Evolutionary conservation across 2,329 filamentous ascomycete genomes (phyloP), one percentile per base, ranked within the genome.

Genomic region (Pezicula carpinea): DNA sequence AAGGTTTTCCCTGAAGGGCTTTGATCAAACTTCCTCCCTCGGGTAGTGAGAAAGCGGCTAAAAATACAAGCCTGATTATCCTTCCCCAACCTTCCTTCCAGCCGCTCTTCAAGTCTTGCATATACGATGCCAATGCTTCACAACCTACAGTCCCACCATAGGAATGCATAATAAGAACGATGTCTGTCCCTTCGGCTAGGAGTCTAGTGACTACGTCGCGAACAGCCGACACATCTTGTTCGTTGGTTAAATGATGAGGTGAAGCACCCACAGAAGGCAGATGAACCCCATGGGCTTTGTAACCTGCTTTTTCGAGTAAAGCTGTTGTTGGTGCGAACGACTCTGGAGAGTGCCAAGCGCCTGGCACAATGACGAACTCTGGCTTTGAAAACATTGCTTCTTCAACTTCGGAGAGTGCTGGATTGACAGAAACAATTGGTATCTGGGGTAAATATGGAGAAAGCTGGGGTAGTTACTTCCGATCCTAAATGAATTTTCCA

Each of bases 101-200:
- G n/a, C 68, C 58, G 29, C 64, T 60, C 40, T 57, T 51, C 2
- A 48, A 19, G 10, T 48, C 43, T 18, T 50, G 44, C 5, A 56
- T 13, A 33, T 57, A 59, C 41, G 68, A 65, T 5, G 59, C 54
- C 6, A 69, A 51, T 4, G 63, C 64, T 48, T 68, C 63, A 5
- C 62, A 59, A 2, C 59, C 62, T 0, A 66, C 51, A 0, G 67
- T 56, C 8, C 67, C 68, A 2, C 66, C 63, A 55, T 70, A 72
- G 15, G 65, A 69, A 43, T 73, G 69, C 11, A 60, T 57, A 14
- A 69, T 33, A 5, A 71, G 51, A 0, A 72, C 50, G 5, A 71
- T 63, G 19, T 71, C 64, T 19, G 67, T 66, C 1, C 62, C 63
- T 1, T 41, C 50, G 14, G 66, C 64, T 7, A 71, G 66, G 5